These are phyloP conservation scores for Claviceps maximensis DNA, from an alignment of 2,329 filamentous ascomycete genomes.

Conservation along the genomic window DNA sequence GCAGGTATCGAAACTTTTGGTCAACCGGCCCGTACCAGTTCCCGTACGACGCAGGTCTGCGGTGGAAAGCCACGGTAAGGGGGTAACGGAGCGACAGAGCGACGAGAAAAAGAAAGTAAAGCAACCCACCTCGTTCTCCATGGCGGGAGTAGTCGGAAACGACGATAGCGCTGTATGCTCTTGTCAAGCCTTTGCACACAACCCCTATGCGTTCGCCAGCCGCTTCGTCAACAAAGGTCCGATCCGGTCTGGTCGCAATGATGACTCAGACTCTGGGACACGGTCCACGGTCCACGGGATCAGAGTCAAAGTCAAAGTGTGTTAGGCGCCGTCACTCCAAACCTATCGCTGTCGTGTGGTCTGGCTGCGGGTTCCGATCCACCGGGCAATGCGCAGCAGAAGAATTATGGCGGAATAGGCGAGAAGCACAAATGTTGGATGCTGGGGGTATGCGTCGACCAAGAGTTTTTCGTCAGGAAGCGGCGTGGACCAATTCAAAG, in stretches of 20 bases:
- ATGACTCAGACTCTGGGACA: background rate
- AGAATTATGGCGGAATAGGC: too few relatives aligned
- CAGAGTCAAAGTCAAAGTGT: too few relatives aligned
- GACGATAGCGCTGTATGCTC: background rate
- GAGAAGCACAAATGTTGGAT: background rate
- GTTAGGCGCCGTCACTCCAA: background rate
- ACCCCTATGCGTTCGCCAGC: background rate
- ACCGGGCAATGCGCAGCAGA: too few relatives aligned
- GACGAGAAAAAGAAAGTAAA: background rate
- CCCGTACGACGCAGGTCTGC: too few relatives aligned
- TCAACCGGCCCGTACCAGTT: background rate
- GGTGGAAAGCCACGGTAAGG: background rate
- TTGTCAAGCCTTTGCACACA: background rate
- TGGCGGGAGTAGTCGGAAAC: constrained; percentile 9
- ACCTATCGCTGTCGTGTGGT: background rate
- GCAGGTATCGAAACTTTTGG: background rate
- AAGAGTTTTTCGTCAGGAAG: background rate
- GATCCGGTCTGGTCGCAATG: background rate
- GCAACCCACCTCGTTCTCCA: constrained; percentile 12
- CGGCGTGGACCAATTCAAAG: background rate
- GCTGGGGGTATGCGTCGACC: background rate
- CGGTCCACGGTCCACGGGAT: too few relatives aligned
- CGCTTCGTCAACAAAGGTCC: background rate
- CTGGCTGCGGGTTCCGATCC: background rate
- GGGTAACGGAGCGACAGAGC: background rate